Evolutionary conservation across 164 flowering plant genomes (phyloP).

Genomic region (Chimonanthus praecox): DNA sequence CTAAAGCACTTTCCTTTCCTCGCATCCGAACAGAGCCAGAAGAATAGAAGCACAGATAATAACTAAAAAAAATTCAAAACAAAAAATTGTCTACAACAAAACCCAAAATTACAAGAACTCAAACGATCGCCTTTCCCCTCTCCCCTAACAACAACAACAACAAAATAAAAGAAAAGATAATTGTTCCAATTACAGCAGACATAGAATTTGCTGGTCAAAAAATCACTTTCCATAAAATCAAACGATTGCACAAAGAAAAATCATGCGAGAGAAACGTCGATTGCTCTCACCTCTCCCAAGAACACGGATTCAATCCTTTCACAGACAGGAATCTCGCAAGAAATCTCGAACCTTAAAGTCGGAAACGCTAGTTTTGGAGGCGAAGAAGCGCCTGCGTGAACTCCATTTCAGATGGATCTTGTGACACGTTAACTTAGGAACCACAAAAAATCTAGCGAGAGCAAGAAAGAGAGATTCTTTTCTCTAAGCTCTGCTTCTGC

Average conservation of each 20-base stretch:
- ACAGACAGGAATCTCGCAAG: background rate
- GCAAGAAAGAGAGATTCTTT: background rate
- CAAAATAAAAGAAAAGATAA: too few species aligned
- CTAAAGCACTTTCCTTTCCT: too few species aligned
- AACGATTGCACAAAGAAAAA: background rate
- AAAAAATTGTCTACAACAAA: too few species aligned
- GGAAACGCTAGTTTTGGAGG: background rate
- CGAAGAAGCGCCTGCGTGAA: background rate
- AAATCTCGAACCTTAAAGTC: background rate
- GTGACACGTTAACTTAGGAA: background rate
- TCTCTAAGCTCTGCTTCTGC: background rate
- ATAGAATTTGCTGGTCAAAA: background rate
- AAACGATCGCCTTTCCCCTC: background rate
- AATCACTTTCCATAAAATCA: background rate
- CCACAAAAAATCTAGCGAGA: background rate
- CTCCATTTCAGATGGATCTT: conserved; percentile 1
- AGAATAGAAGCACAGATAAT: background rate
- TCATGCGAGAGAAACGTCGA: background rate
- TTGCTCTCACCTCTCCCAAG: conserved; percentile 5
- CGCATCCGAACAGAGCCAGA: too few species aligned
- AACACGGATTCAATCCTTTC: background rate
- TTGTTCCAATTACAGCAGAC: background rate
- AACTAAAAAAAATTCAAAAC: background rate
- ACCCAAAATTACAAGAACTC: background rate
- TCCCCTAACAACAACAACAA: background rate